Base-by-base conservation (phyloP, 768 basidiomycete species). In the Russula foetens region DNA sequence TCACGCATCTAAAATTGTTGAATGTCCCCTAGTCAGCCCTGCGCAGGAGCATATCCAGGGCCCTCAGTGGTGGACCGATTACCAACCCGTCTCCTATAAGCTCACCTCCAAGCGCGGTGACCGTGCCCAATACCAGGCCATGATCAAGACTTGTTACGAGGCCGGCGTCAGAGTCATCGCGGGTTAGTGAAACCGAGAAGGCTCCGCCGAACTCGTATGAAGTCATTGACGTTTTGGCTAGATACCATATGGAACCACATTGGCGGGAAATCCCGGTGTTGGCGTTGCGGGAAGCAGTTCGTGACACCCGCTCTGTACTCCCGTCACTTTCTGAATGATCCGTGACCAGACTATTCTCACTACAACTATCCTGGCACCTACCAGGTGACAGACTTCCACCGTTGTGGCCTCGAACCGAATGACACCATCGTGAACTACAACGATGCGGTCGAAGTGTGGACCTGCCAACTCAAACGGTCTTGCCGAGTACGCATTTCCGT, bases 21-120 rank as follows among this genome's bases (percentile, higher is more conserved):
- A 39, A 26, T 28, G 23, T 59, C 29, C 29, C 7, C 29, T 14
- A 75, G 75, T 72, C 51, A 75, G 83, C 62, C 82, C 83, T 0
- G 75, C 84, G 3, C 75, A 77, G 58, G 85, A 86, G 64, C 84
- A 85, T 65, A 71, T 86, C 45, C 65, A 71, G 15, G 85, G 85
- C 4, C 12, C 72, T 2, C 77, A 85, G 66, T 88, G 86, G 86
- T 88, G 85, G 85, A 87, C 85, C 0, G 85, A 86, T 67, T 87
- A 88, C 66, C 86, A 80, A 61, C 81, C 82, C 4, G 84, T 85
- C 0, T 86, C 84, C 1, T 86, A 87, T 67, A 84, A 56, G 11
- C 68, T 87, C 50, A 83, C 77, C 1, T 85, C 84, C 0, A 88
- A 87, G 69, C 82, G 84, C 0, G 86, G 86, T 5, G 75, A 81